Evolutionary conservation across 495 filamentous ascomycete species (phyloP).

Genomic region (Recurvomyces mirabilis): DNA sequence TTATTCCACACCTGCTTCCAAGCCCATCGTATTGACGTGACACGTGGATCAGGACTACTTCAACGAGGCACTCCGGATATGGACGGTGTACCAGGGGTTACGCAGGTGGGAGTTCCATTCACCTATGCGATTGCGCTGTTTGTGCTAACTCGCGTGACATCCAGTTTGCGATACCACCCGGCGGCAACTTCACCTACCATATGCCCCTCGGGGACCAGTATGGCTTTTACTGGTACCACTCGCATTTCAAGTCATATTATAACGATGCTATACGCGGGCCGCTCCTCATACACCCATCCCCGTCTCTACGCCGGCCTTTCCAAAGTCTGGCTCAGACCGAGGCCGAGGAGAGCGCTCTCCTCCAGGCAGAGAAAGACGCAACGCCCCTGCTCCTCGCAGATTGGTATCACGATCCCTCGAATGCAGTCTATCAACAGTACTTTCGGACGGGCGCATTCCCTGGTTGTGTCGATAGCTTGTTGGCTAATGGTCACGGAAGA

Average conservation of each 20-base stretch:
- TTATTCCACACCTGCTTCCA: background rate
- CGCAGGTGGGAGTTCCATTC: constrained; percentile 1
- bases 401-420: constrained; percentile 34
- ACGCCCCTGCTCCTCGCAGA: constrained; percentile 32
- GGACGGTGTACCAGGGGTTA: constrained; percentile 10
- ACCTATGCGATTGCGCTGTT: background rate
- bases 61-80: constrained; percentile 11
- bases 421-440: constrained; percentile 11
- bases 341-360: constrained; percentile 3
- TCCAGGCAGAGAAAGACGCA: constrained; percentile 17
- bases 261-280: constrained; percentile 6
- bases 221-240: constrained; percentile 12
- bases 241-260: constrained; percentile 7
- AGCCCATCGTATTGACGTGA: background rate
- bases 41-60: background rate
- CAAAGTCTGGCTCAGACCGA: constrained; percentile 10
- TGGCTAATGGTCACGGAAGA: constrained; percentile 19
- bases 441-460: constrained; percentile 16
- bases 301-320: constrained; percentile 14
- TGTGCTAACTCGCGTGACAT: background rate
- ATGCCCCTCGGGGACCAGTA: constrained; percentile 3
- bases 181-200: constrained; percentile 12
- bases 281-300: constrained; percentile 10
- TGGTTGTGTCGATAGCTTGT: constrained; percentile 16
- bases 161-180: constrained; percentile 6